These are phyloP conservation scores for Neofusicoccum laricinum DNA, from an alignment of 2,329 filamentous ascomycete genomes.

Conservation along the genomic window DNA sequence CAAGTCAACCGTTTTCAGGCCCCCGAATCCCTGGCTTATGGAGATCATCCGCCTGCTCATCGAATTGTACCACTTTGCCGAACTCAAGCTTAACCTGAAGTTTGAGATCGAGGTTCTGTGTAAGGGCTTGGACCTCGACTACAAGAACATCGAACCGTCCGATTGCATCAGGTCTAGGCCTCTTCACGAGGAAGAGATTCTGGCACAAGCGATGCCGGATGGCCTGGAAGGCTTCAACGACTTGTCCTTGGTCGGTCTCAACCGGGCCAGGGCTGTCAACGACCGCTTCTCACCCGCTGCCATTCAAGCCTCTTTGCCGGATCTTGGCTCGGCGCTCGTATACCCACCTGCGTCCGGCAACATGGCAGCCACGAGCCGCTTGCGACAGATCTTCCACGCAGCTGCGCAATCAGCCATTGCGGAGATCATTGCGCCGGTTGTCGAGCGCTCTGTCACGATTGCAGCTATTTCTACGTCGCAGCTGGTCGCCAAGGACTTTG, in stretches of 20 bases:
- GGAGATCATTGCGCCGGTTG: constrained; percentile 96
- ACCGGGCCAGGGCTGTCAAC: constrained; percentile 59
- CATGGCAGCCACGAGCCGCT: constrained; percentile 66
- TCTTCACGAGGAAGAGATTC: constrained; percentile 59
- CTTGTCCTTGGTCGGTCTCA: constrained; percentile 61
- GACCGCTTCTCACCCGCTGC: constrained; percentile 74
- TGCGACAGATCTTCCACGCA: constrained; percentile 72
- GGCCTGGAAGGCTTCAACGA: constrained; percentile 79
- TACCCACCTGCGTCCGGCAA: constrained; percentile 68
- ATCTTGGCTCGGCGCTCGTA: constrained; percentile 73
- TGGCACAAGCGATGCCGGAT: constrained; percentile 57
- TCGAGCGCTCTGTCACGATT: constrained; percentile 96
- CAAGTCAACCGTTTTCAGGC: constrained; percentile 82
- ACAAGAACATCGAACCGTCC: constrained; percentile 86
- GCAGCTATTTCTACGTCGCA: constrained; percentile 95
- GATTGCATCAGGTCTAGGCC: constrained; percentile 77
- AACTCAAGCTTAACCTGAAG: constrained; percentile 93
- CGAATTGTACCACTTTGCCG: constrained; percentile 89
- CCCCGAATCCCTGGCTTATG: constrained; percentile 97
- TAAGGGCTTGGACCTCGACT: constrained; percentile 86
- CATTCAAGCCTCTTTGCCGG: constrained; percentile 77
- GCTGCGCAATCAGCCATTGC: constrained; percentile 87
- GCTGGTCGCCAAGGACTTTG: constrained; percentile 94
- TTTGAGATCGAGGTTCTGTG: constrained; percentile 98
- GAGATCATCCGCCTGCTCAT: constrained; percentile 89